These are phyloP conservation scores for Fusarium begoniae DNA, from an alignment of 2,329 filamentous ascomycete genomes.

Conservation along the genomic window DNA sequence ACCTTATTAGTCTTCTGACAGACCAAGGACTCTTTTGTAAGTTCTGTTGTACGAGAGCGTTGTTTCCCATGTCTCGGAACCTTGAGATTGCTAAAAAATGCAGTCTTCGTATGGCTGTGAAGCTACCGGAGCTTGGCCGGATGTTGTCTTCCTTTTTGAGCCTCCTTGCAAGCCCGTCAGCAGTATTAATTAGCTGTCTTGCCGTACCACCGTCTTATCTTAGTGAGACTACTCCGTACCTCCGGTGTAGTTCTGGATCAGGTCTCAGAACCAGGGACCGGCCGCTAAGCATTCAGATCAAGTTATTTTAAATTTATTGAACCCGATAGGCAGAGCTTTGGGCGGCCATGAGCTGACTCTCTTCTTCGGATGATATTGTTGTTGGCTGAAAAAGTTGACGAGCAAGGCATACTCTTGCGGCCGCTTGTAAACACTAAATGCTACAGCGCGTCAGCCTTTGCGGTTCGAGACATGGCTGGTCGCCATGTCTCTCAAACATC, in stretches of 20 bases:
- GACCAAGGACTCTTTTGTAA: not conserved
- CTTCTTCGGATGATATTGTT: not conserved
- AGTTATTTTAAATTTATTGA: not conserved
- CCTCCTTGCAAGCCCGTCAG: conserved; percentile 9
- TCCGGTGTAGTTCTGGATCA: not conserved
- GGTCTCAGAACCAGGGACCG: not conserved
- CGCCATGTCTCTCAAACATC: conserved; percentile 11
- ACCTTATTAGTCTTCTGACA: not conserved
- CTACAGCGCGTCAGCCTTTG: not conserved
- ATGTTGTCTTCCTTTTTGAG: conserved; percentile 6
- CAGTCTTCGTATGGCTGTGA: conserved; percentile 12
- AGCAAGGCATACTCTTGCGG: not conserved
- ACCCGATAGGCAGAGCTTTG: not conserved
- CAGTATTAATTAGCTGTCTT: not conserved
- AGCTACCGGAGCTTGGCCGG: conserved; percentile 1
- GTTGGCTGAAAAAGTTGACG: not conserved
- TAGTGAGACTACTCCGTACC: not conserved
- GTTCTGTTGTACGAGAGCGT: not conserved
- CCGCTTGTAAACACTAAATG: not conserved
- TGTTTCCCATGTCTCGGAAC: conserved; percentile 2
- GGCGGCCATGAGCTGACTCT: not conserved
- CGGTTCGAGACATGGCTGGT: not conserved
- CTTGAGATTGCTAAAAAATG: not conserved
- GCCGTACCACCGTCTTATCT: not conserved
- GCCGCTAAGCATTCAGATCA: not conserved